phyloP scores from a whole-genome alignment of 176 grass and related monocot genomes.

The Lolium perenne region DNA sequence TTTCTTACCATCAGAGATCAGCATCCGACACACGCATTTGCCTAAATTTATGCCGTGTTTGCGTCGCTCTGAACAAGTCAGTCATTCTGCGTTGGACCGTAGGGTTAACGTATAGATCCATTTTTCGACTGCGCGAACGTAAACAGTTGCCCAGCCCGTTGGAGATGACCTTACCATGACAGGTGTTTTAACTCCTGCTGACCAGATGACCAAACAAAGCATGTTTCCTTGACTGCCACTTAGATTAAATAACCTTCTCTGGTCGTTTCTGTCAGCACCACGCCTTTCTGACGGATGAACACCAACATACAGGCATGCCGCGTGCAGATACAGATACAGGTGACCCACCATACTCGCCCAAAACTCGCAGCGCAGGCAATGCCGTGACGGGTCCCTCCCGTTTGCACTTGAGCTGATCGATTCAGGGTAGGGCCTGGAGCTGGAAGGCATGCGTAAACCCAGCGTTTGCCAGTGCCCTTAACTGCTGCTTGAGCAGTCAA shows the following conservation, averaged over 20 bases:
- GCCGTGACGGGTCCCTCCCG: background rate
- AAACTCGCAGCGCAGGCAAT: background rate
- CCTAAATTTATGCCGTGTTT: too few relatives aligned
- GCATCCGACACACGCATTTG: too few relatives aligned
- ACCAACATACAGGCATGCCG: background rate
- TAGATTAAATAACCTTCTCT: background rate
- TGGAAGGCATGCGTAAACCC: background rate
- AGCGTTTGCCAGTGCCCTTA: background rate
- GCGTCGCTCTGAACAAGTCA: too few relatives aligned
- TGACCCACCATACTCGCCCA: background rate
- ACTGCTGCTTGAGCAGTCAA: constrained; percentile 24
- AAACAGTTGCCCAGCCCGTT: too few relatives aligned
- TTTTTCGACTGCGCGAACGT: too few relatives aligned
- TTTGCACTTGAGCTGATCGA: background rate
- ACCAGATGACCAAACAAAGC: background rate
- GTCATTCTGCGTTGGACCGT: too few relatives aligned
- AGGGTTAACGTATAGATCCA: too few relatives aligned
- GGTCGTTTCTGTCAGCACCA: constrained; percentile 1
- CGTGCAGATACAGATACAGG: constrained; percentile 27
- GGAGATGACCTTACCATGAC: background rate
- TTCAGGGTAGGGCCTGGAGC: background rate
- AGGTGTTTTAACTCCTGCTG: background rate
- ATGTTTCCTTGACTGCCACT: background rate
- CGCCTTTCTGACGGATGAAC: background rate
- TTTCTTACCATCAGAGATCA: background rate